Evolutionary conservation across 2,329 filamentous ascomycete species (phyloP).

Genomic region (Colletotrichum sp.): DNA sequence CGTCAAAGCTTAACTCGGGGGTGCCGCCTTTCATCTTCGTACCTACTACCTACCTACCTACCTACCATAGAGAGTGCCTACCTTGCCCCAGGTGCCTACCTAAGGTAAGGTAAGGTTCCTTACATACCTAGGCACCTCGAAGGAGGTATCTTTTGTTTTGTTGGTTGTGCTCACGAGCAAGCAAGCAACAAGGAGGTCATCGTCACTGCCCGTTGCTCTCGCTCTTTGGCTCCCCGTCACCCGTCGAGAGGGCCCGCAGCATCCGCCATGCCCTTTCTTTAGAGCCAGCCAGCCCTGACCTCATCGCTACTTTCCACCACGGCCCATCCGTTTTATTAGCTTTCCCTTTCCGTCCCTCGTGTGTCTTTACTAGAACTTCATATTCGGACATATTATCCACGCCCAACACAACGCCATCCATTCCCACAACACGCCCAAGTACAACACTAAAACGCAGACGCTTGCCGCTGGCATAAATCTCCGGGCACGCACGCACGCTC

Average conservation of each 20-base stretch:
- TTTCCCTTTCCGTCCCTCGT: not conserved
- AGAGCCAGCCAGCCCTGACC: not conserved
- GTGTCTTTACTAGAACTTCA: not conserved
- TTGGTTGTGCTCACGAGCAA: not conserved
- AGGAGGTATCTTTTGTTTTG: not conserved
- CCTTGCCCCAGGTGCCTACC: not conserved
- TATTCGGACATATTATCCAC: not conserved
- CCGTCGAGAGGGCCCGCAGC: not conserved
- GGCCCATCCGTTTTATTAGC: not conserved
- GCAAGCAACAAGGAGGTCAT: not conserved
- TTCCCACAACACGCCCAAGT: not conserved
- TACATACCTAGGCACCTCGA: not conserved
- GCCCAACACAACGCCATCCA: not conserved
- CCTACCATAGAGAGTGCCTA: not conserved
- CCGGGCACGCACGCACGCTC: not conserved
- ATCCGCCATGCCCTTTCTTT: not conserved
- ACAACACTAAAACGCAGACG: not conserved
- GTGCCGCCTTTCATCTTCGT: not conserved
- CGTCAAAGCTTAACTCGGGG: conserved; percentile 17
- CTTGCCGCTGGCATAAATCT: not conserved
- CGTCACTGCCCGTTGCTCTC: not conserved
- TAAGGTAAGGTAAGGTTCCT: not conserved
- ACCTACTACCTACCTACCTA: not conserved
- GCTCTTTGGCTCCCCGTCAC: not conserved
- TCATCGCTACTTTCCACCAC: not conserved